phyloP scores from a whole-genome alignment of 75 land plant species.

The Larix kaempferi region DNA sequence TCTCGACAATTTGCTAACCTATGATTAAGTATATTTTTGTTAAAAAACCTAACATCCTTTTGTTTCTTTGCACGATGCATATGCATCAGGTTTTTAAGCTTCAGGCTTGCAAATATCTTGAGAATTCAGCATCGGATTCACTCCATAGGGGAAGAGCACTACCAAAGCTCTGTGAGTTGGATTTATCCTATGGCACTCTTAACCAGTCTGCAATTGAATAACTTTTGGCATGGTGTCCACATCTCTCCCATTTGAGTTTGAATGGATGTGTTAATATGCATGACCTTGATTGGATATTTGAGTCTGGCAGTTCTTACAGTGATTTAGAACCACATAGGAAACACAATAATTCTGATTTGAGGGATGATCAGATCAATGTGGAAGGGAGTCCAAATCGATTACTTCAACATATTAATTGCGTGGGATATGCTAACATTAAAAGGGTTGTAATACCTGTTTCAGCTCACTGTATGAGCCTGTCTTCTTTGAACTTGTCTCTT shows the following conservation, averaged over 20 bases:
- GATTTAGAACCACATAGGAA: not conserved
- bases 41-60: not conserved
- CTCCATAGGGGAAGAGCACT: slow-evolving; percentile 75
- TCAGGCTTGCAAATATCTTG: slow-evolving; percentile 92
- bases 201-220: slow-evolving; percentile 78
- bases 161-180: slow-evolving; percentile 83
- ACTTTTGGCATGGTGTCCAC: slow-evolving; percentile 73
- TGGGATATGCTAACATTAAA: slow-evolving; percentile 88
- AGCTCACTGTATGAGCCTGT: slow-evolving; percentile 60
- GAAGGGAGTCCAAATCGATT: slow-evolving; percentile 20
- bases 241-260: slow-evolving; percentile 77
- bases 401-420: slow-evolving; percentile 83
- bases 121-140: slow-evolving; percentile 73
- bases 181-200: slow-evolving; percentile 84
- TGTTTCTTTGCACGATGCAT: not conserved
- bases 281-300: slow-evolving; percentile 71
- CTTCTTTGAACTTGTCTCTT: slow-evolving; percentile 77
- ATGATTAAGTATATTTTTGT: not conserved
- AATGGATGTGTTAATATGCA: slow-evolving; percentile 87
- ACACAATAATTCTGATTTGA: slow-evolving; percentile 9
- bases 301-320: not conserved
- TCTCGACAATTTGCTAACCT: too few relatives aligned
- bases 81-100: slow-evolving; percentile 69
- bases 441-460: slow-evolving; percentile 60
- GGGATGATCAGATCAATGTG: slow-evolving; percentile 3